phyloP scores from a whole-genome alignment of 1,139 yeast genomes.

The Diutina catenulata region DNA sequence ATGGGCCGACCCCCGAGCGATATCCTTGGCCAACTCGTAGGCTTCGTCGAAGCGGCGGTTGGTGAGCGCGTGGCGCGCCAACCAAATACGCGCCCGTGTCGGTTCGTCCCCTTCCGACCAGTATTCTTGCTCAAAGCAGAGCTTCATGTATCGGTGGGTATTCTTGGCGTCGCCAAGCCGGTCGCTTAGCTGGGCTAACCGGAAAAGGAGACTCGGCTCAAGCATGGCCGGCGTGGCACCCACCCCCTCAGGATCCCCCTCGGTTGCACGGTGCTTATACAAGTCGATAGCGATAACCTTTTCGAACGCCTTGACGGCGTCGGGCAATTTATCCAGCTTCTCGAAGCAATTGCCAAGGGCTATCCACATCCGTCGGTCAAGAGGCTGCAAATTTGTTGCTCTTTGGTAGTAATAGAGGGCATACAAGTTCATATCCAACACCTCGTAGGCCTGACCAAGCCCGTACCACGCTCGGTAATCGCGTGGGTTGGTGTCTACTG shows the following conservation, averaged over 20 bases:
- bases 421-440: slow-evolving; percentile 87
- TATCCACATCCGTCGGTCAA: slow-evolving; percentile 93
- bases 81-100: slow-evolving; percentile 77
- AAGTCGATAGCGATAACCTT: slow-evolving; percentile 36
- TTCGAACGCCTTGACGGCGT: slow-evolving; percentile 51
- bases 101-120: slow-evolving; percentile 71
- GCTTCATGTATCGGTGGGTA: slow-evolving; percentile 57
- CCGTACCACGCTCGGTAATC: slow-evolving; percentile 99
- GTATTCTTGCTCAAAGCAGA: slow-evolving; percentile 57
- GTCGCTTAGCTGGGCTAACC: slow-evolving; percentile 61
- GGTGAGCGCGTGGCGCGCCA: slow-evolving; percentile 59
- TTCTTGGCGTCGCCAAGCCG: slow-evolving; percentile 37
- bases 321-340: slow-evolving; percentile 55
- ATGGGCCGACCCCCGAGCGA: slow-evolving; percentile 68
- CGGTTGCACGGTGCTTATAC: not conserved
- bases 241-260: not conserved
- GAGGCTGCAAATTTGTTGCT: slow-evolving; percentile 80
- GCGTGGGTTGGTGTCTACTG: slow-evolving; percentile 78
- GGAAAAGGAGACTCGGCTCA: slow-evolving; percentile 46
- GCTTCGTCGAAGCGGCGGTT: slow-evolving; percentile 55
- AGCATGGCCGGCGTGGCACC: slow-evolving; percentile 13
- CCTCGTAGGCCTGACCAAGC: slow-evolving; percentile 95
- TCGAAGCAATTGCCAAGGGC: slow-evolving; percentile 90
- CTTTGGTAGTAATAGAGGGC: slow-evolving; percentile 87
- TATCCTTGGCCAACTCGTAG: slow-evolving; percentile 59